These are phyloP conservation scores for Irpex sp. DNA, from an alignment of 1,284 basidiomycete species.

Conservation along the genomic window DNA sequence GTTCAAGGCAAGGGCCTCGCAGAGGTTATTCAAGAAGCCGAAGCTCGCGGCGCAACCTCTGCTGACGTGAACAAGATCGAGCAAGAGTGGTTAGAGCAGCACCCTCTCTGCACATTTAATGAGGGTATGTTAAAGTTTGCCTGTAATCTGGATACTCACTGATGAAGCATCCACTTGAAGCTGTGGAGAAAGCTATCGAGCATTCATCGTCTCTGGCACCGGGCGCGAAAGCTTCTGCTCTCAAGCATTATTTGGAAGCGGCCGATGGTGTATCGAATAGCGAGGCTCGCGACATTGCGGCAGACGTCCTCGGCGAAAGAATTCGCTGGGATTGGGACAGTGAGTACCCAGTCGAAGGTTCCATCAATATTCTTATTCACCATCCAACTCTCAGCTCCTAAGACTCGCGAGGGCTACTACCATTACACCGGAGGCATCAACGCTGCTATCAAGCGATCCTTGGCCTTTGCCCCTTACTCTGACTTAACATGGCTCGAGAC, in stretches of 20 bases:
- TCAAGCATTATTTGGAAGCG: conserved; percentile 54
- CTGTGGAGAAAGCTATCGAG: conserved; percentile 56
- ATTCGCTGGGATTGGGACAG: conserved; percentile 86
- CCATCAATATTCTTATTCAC: background rate
- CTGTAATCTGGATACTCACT: background rate
- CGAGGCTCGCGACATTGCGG: conserved; percentile 70
- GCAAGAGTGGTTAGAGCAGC: conserved; percentile 68
- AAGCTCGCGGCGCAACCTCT: conserved; percentile 60
- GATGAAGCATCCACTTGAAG: conserved; percentile 27
- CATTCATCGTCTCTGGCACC: conserved; percentile 27
- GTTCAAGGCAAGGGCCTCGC: conserved; percentile 51
- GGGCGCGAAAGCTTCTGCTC: conserved; percentile 50
- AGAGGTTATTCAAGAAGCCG: conserved; percentile 72
- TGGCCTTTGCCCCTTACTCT: conserved; percentile 76
- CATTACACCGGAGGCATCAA: conserved; percentile 83
- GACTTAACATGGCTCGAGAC: conserved; percentile 92
- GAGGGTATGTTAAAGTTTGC: conserved; percentile 47
- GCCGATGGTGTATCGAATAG: conserved; percentile 67
- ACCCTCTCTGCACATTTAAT: conserved; percentile 78
- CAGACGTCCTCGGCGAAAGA: conserved; percentile 61
- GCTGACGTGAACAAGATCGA: conserved; percentile 74
- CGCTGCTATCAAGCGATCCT: conserved; percentile 78
- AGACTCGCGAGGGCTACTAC: conserved; percentile 90
- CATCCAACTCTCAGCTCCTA: conserved; percentile 44
- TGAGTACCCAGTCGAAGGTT: conserved; percentile 19